Base-by-base conservation (phyloP, 2,329 filamentous ascomycete species). In the Teratosphaeria pseudoeucalypti region DNA sequence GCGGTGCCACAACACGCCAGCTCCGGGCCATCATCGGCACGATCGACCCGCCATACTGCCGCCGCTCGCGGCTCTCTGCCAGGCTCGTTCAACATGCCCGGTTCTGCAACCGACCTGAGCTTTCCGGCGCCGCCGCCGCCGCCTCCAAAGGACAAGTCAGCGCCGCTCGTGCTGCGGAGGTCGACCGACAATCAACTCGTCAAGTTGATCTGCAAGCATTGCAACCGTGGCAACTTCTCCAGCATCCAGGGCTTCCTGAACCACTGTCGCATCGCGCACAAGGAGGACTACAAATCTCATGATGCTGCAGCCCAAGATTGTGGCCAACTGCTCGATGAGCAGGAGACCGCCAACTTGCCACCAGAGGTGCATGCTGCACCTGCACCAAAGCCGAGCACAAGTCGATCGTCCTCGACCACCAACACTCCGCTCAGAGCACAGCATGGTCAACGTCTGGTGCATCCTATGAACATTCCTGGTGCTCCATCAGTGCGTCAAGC, bases 181-280 rank as follows among this genome's bases (percentile, higher is more conserved):
- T 86, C 88, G 58, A 83, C 81, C 23, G 92, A 97, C 74, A 89
- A 89, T 59, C 82, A 89, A 70, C 85, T 87, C 64, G 92, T 97
- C 64, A 95, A 95, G 75, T 82, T 97, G 55, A 87, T 95, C 63
- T 99, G 94, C 78, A 77, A 77, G 52, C 88, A 94, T 73, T 97
- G 94, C 74, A 82, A 90, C 56, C 83, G 92, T 64, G 89, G 90
- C 72, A 90, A 96, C 73, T 97, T 97, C 71, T 92, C 88, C 59
- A 97, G 92, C 76, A 95, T 92, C 0, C 94, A 97, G 74, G 94
- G 94, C n/a, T 97, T 97, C 76, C 94, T 99, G 77, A 99, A 99
- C 71, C 94, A 99, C 72, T 97, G 92, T 72, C 90, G 94, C 60
- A 97, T 99, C 68, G 91, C 92, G 29, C 94, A 99, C 76, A 89